Base-by-base conservation (phyloP, 2,329 filamentous ascomycete genomes). In the Ascochyta fabae region DNA sequence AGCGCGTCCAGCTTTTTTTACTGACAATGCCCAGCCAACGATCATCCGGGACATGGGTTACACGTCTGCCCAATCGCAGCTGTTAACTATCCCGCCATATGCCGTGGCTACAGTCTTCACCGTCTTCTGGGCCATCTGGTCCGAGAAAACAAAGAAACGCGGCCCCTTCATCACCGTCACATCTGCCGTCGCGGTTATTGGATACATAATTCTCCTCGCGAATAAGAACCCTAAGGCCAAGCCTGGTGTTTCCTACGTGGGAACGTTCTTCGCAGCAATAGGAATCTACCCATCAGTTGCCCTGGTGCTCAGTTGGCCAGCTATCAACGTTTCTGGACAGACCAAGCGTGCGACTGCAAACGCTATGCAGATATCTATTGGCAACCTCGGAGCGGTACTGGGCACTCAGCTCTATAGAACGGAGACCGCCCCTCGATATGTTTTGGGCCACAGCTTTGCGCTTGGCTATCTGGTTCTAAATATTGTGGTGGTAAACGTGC, bases 281-380 rank as follows among this genome's bases (percentile, higher is more conserved):
- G 75, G 74, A 9, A 76, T 77, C 44, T 78, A 78, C 48, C 73
- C 74, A 2, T 72, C 70, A 1, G 74, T 76, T 5, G 74, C 75
- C 0, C 64, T 77, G 13, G 71, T 74, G 12, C 67, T 84, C 15
- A 77, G 75, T 2, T 84, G 81, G 82, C 76, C 84, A 1, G 71
- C 77, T 9, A 84, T 84, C 69, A 84, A 85, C 55, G 67, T 84
- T 0, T 78, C 79, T 0, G 83, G 82, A 1, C 78, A 81, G 52
- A 83, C 81, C 59, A 85, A 84, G 66, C 79, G 79, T 39, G 77
- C 81, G 4, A 78, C 81, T 27, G 77, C 79, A 1, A 78, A 81
- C 12, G 79, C 77, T 0, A 77, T 82, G 60, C 81, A 83, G 64
- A 79, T 84, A 33, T 77, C 73, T 0, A 71, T 84, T 23, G 82